phyloP scores from a whole-genome alignment of 805 yeast genomes.

The Barnettozyma salicaria region DNA sequence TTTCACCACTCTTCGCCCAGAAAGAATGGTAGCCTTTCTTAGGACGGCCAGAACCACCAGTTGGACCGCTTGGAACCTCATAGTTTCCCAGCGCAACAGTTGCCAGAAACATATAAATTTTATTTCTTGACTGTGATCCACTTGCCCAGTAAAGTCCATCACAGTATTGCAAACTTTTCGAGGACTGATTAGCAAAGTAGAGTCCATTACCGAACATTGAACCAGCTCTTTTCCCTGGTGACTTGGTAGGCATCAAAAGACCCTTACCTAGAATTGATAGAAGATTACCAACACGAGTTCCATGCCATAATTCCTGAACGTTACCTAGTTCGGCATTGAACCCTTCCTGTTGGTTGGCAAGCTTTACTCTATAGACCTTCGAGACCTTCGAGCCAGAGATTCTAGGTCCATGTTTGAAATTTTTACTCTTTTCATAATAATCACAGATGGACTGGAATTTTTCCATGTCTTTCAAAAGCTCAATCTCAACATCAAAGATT shows the following conservation, averaged over 20 bases:
- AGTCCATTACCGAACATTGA: slow-evolving; percentile 8
- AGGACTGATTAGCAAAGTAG: slow-evolving; percentile 7
- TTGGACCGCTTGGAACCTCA: slow-evolving; percentile 3
- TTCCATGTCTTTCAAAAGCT: slow-evolving; percentile 1
- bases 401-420: neutral
- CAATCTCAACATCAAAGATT: slow-evolving; percentile 6
- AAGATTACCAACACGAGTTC: slow-evolving; percentile 8
- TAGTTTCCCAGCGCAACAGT: slow-evolving; percentile 7
- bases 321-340: slow-evolving; percentile 5
- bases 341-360: slow-evolving; percentile 4
- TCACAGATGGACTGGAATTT: slow-evolving; percentile 1
- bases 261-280: slow-evolving; percentile 6
- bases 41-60: neutral
- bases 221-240: slow-evolving; percentile 6
- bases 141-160: slow-evolving; percentile 8
- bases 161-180: slow-evolving; percentile 6
- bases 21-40: slow-evolving; percentile 4
- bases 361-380: slow-evolving; percentile 1
- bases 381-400: neutral
- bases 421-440: slow-evolving; percentile 2
- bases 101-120: slow-evolving; percentile 6
- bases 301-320: slow-evolving; percentile 8
- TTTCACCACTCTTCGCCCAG: slow-evolving; percentile 5
- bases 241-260: slow-evolving; percentile 2
- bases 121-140: slow-evolving; percentile 1